Percentiles rank a stretch among this genome's conserved stretches.
phyloP scores from a whole-genome alignment of 768 basidiomycete species.

The Rhodotorula taiwanensis region DNA sequence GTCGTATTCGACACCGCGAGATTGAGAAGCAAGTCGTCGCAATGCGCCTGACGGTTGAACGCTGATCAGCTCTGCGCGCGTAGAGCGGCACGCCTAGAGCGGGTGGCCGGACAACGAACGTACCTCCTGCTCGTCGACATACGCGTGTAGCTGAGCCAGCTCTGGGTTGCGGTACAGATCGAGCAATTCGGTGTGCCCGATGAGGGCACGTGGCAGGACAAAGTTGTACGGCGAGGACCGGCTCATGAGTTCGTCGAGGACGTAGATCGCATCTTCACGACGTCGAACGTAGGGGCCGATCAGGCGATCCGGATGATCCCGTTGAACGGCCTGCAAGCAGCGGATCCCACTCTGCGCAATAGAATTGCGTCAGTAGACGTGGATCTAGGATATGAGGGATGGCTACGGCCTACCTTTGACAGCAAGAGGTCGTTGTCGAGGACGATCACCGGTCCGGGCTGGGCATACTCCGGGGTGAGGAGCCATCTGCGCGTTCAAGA shows the following conservation, averaged over 20 bases:
- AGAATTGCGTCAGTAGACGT: no score
- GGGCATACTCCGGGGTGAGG: neutral
- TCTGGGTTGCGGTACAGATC: neutral
- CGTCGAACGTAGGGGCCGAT: slow-evolving; percentile 4
- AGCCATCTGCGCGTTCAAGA: no score
- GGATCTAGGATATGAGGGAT: no score
- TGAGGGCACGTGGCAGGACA: neutral
- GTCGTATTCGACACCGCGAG: neutral
- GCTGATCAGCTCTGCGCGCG: neutral
- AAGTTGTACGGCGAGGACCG: neutral
- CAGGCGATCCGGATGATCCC: neutral
- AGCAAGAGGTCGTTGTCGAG: neutral
- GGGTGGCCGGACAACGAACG: neutral
- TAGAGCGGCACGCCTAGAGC: neutral
- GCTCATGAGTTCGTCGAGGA: slow-evolving; percentile 4
- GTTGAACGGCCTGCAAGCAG: neutral
- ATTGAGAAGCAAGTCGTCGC: slow-evolving; percentile 9
- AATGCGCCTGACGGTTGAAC: neutral
- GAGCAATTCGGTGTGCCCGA: neutral
- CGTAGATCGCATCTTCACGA: neutral
- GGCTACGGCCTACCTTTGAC: neutral
- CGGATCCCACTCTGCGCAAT: neutral
- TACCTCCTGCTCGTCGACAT: neutral
- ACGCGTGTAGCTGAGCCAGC: neutral
- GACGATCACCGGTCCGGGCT: neutral